These are phyloP conservation scores for Epichloe baconii DNA, from an alignment of 2,329 filamentous ascomycete genomes.

Conservation along the genomic window DNA sequence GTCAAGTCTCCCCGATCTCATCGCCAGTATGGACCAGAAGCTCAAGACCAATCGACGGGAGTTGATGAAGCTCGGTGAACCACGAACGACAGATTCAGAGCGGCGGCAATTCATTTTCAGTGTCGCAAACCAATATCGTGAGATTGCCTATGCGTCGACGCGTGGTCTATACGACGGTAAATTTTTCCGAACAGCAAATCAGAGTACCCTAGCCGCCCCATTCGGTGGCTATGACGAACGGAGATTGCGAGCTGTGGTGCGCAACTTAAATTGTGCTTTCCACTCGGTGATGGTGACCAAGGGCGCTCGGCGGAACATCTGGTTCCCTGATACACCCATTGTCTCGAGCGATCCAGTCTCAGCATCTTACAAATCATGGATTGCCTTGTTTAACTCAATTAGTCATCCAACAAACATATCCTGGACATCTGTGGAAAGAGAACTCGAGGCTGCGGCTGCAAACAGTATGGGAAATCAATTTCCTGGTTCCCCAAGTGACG, in stretches of 20 bases:
- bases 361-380: not conserved
- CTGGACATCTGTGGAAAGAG: not conserved
- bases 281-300: not conserved
- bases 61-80: not conserved
- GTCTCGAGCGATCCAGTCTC: not conserved
- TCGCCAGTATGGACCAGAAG: constrained; percentile 6
- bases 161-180: not conserved
- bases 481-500: not conserved
- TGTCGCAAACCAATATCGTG: not conserved
- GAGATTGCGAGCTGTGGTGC: not conserved
- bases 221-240: not conserved
- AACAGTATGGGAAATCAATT: not conserved
- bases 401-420: not conserved
- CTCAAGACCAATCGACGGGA: not conserved
- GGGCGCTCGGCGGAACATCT: not conserved
- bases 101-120: not conserved
- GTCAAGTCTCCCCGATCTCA: constrained; percentile 3
- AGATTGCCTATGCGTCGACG: not conserved
- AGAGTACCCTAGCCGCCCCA: no score
- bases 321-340: not conserved
- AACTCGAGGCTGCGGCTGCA: not conserved
- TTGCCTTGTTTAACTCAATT: not conserved
- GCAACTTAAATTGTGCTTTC: not conserved
- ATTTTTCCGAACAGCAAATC: not conserved
- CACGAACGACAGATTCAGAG: not conserved